phyloP scores from a whole-genome alignment of 2,329 filamentous ascomycete species.

The Hymenoscyphus occultus region DNA sequence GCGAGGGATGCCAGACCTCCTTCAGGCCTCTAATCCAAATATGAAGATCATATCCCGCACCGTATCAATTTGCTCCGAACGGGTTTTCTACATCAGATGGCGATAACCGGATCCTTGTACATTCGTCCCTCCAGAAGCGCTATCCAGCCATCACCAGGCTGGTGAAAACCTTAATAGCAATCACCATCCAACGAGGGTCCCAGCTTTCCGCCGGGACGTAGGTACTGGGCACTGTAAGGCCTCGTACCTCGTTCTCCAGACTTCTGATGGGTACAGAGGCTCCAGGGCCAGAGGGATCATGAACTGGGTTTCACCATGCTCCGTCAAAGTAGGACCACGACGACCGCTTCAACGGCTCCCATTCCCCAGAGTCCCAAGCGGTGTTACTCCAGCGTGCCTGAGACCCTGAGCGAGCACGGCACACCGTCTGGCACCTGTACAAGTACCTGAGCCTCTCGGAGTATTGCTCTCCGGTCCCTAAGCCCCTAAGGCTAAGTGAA shows the following conservation, averaged over 20 bases:
- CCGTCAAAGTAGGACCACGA: background rate
- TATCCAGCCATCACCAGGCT: background rate
- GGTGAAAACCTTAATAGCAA: background rate
- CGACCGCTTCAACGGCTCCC: background rate
- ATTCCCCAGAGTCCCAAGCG: no score
- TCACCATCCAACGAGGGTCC: background rate
- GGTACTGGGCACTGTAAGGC: no score
- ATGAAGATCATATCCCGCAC: background rate
- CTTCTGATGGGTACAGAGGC: background rate
- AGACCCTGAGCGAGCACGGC: no score
- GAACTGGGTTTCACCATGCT: background rate
- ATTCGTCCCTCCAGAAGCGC: background rate
- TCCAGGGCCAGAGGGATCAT: background rate
- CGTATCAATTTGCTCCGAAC: background rate
- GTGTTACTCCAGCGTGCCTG: no score
- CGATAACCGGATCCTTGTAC: conserved; percentile 1
- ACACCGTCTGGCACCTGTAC: no score
- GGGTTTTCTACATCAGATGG: background rate
- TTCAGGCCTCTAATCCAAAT: background rate
- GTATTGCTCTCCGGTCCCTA: no score
- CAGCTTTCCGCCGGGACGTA: background rate
- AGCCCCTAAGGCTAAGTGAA: no score
- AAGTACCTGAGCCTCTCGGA: no score
- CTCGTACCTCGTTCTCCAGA: background rate
- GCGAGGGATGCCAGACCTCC: no score